phyloP scores from a whole-genome alignment of 2,329 filamentous ascomycete genomes.

The Alternaria gansuensis region DNA sequence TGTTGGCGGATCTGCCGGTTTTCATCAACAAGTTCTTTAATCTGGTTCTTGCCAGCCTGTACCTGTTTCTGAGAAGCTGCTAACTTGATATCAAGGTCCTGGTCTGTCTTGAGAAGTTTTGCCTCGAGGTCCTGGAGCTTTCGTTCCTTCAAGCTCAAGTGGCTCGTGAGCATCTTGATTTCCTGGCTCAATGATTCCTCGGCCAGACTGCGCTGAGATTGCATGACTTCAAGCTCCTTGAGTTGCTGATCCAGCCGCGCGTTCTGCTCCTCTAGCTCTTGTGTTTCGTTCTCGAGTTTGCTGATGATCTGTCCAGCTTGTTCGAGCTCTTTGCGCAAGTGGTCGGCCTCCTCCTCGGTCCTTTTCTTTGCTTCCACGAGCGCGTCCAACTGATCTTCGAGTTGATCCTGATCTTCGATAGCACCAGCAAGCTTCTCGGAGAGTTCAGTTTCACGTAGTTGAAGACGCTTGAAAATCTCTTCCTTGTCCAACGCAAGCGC shows the following conservation, averaged over 20 bases:
- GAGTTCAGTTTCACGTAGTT: conserved; percentile 88
- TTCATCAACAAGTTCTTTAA: conserved; percentile 79
- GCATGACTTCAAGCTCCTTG: conserved; percentile 72
- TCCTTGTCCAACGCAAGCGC: conserved; percentile 97
- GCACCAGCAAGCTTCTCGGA: conserved; percentile 92
- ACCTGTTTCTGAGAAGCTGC: conserved; percentile 81
- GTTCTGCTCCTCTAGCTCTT: conserved; percentile 72
- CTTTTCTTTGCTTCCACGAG: conserved; percentile 88
- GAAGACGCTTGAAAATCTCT: conserved; percentile 97
- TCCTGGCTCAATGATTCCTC: conserved; percentile 82
- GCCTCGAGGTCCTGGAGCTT: conserved; percentile 88
- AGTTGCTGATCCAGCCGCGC: conserved; percentile 75
- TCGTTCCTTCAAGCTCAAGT: conserved; percentile 85
- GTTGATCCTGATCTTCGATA: conserved; percentile 89
- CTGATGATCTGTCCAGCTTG: conserved; percentile 89
- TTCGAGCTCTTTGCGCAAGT: conserved; percentile 82
- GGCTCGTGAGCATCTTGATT: conserved; percentile 89
- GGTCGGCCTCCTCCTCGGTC: conserved; percentile 83
- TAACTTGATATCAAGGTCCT: conserved; percentile 88
- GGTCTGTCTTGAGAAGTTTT: conserved; percentile 83
- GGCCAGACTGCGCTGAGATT: conserved; percentile 76
- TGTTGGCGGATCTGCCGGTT: conserved; percentile 85
- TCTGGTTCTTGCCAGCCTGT: conserved; percentile 73
- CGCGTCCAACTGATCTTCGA: conserved; percentile 92
- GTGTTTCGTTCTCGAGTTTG: conserved; percentile 86